These are phyloP conservation scores for Aspergillus cavernicola DNA, from an alignment of 495 filamentous ascomycete species.

Conservation along the genomic window DNA sequence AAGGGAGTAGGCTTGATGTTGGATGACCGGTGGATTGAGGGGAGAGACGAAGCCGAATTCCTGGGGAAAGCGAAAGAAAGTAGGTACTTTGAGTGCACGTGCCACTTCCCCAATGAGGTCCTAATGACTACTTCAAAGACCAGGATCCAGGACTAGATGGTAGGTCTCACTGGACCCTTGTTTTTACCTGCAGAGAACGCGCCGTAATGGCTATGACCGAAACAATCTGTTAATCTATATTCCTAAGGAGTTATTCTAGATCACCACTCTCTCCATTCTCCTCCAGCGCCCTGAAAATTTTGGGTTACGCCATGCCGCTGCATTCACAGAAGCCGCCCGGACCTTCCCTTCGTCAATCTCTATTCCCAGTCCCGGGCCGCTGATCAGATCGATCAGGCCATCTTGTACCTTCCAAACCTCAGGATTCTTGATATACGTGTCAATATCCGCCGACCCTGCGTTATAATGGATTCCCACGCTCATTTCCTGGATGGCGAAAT, in stretches of 20 bases:
- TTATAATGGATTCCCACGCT: slow-evolving; percentile 77
- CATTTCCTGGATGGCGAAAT: slow-evolving; percentile 81
- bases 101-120: not conserved
- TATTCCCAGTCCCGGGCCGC: slow-evolving; percentile 65
- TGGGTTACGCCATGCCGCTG: slow-evolving; percentile 8
- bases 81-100: not conserved
- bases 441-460: slow-evolving; percentile 57
- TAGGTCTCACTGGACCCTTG: too few relatives aligned
- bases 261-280: slow-evolving; percentile 12
- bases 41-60: not conserved
- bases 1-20: not conserved
- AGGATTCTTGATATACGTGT: slow-evolving; percentile 60
- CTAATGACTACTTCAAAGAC: too few relatives aligned
- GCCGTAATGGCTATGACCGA: too few relatives aligned
- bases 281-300: slow-evolving; percentile 7
- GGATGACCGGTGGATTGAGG: not conserved
- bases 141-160: too few relatives aligned
- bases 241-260: too few relatives aligned
- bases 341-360: slow-evolving; percentile 67
- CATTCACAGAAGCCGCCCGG: slow-evolving; percentile 18
- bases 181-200: too few relatives aligned
- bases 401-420: slow-evolving; percentile 59
- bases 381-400: slow-evolving; percentile 60
- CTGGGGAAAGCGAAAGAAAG: not conserved
- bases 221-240: too few relatives aligned